Evolutionary conservation across 768 basidiomycete genomes (phyloP), one percentile per base, ranked within the genome.

Genomic region (Mycena vitilis): DNA sequence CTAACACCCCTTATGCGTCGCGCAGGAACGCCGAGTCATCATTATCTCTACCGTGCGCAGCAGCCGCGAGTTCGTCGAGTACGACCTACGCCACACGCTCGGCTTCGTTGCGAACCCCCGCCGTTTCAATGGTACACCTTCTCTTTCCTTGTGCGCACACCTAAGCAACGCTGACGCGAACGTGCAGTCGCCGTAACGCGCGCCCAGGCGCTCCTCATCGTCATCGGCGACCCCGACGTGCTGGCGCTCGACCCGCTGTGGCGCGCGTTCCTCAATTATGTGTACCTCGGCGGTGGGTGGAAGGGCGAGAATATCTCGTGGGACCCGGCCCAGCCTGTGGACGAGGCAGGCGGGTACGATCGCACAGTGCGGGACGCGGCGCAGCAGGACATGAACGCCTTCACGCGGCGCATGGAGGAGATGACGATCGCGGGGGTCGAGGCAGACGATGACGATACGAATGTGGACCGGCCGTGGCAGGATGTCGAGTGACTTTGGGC

Each of bases 21-120:
- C 38, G 34, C 63, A 89, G 87, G 88, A 89, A 78, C 84, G 87
- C 22, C 79, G 81, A 0, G 82, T 87, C 13, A 88, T 89, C 52
- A 86, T 89, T 57, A 83, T 89, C 12, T 88, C 87, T 5, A 87
- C 87, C 15, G 88, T 89, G 1, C 77, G 88, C 68, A 88, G 87
- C 73, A 88, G 85, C 71, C 78, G 76, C 9, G 81, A 87, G 30
- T 86, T 82, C 60, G 79, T 88, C n/a, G 77, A 82, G n/a, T 84
- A 82, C 44, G 87, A 88, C 74, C 80, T 88, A 22, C 80, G 77
- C 23, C 84, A 87, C 59, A 86, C 86, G 10, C 81, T 89, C 16
- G 88, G 88, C 42, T 89, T 89, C 65, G 86, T 88, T 18, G 86
- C 87, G 15, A 86, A 83, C 68, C 82, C 82, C 44, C 83, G 84